phyloP scores from a whole-genome alignment of 2,329 filamentous ascomycete species.

The Gaeumannomyces tritici region DNA sequence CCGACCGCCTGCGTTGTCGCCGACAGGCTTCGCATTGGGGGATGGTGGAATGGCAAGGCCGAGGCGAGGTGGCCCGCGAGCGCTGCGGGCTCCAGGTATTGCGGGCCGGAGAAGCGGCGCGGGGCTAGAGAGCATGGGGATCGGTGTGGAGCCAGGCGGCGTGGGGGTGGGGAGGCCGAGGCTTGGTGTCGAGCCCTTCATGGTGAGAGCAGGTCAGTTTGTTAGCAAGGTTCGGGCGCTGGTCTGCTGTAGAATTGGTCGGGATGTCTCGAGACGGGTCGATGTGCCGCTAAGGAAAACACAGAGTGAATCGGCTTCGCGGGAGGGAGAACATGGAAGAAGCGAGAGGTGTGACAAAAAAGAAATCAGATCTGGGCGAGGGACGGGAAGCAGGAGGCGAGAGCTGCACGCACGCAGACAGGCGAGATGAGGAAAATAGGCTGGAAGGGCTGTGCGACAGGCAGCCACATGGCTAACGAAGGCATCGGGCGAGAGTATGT shows the following conservation, averaged over 20 bases:
- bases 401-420: background rate
- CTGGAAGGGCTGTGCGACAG: background rate
- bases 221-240: background rate
- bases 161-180: constrained; percentile 3
- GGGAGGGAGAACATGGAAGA: background rate
- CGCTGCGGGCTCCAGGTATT: constrained; percentile 59
- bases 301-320: background rate
- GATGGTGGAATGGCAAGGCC: constrained; percentile 87
- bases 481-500: background rate
- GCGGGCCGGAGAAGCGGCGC: constrained; percentile 77
- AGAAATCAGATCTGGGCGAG: background rate
- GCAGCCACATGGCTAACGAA: background rate
- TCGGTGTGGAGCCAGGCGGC: constrained; percentile 22
- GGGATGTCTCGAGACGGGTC: background rate
- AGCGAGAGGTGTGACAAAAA: background rate
- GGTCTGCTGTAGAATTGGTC: background rate
- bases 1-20: constrained; percentile 39
- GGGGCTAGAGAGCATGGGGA: constrained; percentile 60
- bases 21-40: constrained; percentile 69
- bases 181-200: constrained; percentile 5
- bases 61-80: constrained; percentile 62
- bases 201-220: background rate
- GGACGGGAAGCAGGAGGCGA: background rate
- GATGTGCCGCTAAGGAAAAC: background rate
- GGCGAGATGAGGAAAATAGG: background rate